Percentiles rank a stretch among this genome's conserved stretches.
Evolutionary conservation across 2,329 filamentous ascomycete genomes (phyloP).

Genomic region (Zarea fungicola): DNA sequence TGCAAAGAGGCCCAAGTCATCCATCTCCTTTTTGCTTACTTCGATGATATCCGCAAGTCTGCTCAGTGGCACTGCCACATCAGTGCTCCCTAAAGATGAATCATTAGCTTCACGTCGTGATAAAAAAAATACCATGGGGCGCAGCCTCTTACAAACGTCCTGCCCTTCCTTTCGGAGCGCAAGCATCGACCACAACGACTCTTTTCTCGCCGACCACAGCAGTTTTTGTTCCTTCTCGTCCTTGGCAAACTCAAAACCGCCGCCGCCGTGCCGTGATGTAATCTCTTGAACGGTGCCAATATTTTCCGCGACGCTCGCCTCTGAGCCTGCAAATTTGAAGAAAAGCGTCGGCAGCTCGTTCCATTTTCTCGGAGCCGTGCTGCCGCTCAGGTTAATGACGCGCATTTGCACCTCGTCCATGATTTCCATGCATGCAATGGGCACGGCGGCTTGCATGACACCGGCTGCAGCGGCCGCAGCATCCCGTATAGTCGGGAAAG

Average conservation of each 20-base stretch:
- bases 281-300: conserved; percentile 64
- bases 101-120: not conserved
- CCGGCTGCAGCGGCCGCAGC: conserved; percentile 69
- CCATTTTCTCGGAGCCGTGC: conserved; percentile 65
- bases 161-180: conserved; percentile 60
- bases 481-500: conserved; percentile 70
- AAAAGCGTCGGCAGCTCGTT: conserved; percentile 73
- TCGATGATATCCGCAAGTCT: conserved; percentile 71
- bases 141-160: conserved; percentile 47
- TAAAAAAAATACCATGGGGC: too few species aligned
- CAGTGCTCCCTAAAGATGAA: conserved; percentile 61
- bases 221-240: conserved; percentile 66
- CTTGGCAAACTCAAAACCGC: conserved; percentile 70
- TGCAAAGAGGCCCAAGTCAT: conserved; percentile 78
- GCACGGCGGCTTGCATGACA: conserved; percentile 70
- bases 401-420: conserved; percentile 88
- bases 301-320: conserved; percentile 71
- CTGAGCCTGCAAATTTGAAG: conserved; percentile 81
- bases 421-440: conserved; percentile 74
- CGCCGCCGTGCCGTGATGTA: conserved; percentile 58
- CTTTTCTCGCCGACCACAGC: conserved; percentile 76
- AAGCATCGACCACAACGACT: conserved; percentile 79
- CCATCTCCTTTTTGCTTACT: conserved; percentile 82
- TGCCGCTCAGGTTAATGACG: conserved; percentile 70
- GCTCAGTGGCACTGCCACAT: conserved; percentile 77